These are phyloP conservation scores for Actinidia arguta DNA, from an alignment of 179 eudicot species.

Conservation along the genomic window DNA sequence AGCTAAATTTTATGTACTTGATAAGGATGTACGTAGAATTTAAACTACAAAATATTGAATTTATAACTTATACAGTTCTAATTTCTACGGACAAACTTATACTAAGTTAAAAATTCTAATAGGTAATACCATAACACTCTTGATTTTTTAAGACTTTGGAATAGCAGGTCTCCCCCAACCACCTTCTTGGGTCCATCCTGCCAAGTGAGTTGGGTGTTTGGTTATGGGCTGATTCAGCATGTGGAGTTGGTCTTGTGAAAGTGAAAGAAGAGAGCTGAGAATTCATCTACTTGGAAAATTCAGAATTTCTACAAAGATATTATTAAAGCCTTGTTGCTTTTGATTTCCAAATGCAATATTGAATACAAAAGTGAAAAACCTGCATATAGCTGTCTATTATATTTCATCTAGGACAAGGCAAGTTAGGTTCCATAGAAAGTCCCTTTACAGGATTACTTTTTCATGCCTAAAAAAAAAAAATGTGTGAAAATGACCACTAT, in stretches of 20 bases:
- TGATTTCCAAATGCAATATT: constrained; percentile 30
- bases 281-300: neutral
- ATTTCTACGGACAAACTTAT: no score
- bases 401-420: constrained; percentile 8
- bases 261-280: constrained; percentile 25
- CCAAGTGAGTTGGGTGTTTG: constrained; percentile 19
- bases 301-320: constrained; percentile 10
- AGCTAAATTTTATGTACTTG: no score
- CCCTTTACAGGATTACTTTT: constrained; percentile 32
- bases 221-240: constrained; percentile 29
- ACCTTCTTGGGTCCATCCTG: no score
- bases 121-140: no score
- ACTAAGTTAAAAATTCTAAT: no score
- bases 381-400: constrained; percentile 1
- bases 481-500: constrained; percentile 24
- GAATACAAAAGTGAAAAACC: constrained; percentile 25
- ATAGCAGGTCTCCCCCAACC: no score
- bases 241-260: constrained; percentile 35
- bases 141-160: no score
- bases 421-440: constrained; percentile 32
- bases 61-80: no score
- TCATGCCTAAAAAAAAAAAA: neutral
- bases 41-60: no score
- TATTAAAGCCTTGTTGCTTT: constrained; percentile 19
- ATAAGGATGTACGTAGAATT: no score